phyloP scores from a whole-genome alignment of 352 stramenopile genomes.

The Globisporangium lucens region DNA sequence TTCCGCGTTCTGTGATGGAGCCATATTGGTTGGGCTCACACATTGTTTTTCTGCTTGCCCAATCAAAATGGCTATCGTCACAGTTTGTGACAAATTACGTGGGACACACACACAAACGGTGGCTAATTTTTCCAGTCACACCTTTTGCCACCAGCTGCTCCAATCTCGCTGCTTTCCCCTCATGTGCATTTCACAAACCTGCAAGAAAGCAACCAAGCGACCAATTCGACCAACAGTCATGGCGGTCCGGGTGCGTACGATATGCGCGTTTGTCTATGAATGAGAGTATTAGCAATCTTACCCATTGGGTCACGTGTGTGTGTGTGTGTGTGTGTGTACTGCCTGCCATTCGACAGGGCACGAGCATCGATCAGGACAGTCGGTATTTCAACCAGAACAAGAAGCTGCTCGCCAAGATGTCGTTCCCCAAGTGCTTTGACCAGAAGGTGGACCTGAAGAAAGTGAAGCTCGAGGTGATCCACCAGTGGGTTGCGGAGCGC shows the following conservation, averaged over 20 bases:
- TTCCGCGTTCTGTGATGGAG: not conserved
- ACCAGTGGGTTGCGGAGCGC: slow-evolving; percentile 85
- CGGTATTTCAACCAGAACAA: slow-evolving; percentile 87
- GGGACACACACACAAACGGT: not conserved
- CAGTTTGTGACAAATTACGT: not conserved
- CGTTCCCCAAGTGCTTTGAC: slow-evolving; percentile 76
- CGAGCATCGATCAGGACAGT: slow-evolving; percentile 75
- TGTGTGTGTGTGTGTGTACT: too few species aligned
- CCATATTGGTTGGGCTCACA: not conserved
- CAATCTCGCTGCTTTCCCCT: not conserved
- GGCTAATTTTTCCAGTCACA: not conserved
- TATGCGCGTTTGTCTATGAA: not conserved
- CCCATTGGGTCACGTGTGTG: too few species aligned
- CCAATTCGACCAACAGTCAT: slow-evolving; percentile 10
- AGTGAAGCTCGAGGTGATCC: slow-evolving; percentile 89
- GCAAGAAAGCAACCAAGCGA: not conserved
- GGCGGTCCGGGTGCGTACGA: slow-evolving; percentile 30
- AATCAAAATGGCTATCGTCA: slow-evolving; percentile 2
- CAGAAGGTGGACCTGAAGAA: slow-evolving; percentile 84
- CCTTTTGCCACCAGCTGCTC: slow-evolving; percentile 7
- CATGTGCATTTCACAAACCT: not conserved
- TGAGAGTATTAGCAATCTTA: too few species aligned
- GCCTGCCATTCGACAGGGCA: slow-evolving; percentile 31
- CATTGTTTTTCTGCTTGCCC: slow-evolving; percentile 6
- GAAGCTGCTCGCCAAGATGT: slow-evolving; percentile 85